Conservation (phyloP, 2,329 filamentous ascomycete genomes). For the Fusarium fracticaudum region DNA sequence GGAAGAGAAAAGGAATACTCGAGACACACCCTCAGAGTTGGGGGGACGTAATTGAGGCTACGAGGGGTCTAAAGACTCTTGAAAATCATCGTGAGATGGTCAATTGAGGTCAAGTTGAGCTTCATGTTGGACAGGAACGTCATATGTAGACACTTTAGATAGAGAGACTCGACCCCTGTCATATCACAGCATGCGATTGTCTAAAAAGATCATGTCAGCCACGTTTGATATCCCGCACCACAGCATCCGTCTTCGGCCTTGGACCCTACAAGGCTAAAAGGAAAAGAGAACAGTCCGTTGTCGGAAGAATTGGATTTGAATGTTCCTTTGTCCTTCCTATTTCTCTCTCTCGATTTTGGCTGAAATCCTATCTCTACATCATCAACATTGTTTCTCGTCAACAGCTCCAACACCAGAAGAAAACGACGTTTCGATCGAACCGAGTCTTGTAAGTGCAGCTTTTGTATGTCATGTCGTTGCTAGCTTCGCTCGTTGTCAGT, state of each 20-base stretch:
- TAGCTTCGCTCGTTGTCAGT: slow-evolving; percentile 19
- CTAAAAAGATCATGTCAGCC: slow-evolving; percentile 35
- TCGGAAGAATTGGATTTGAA: slow-evolving; percentile 32
- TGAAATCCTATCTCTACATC: slow-evolving; percentile 25
- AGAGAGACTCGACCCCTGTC: slow-evolving; percentile 25
- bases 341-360: slow-evolving; percentile 30
- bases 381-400: slow-evolving; percentile 10
- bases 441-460: slow-evolving; percentile 27
- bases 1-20: slow-evolving; percentile 24
- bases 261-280: slow-evolving; percentile 33
- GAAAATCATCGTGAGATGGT: slow-evolving; percentile 30
- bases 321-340: slow-evolving; percentile 19
- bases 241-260: slow-evolving; percentile 32
- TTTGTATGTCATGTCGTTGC: slow-evolving; percentile 3
- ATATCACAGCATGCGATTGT: slow-evolving; percentile 21
- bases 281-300: slow-evolving; percentile 40
- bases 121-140: slow-evolving; percentile 23
- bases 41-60: slow-evolving; percentile 9
- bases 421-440: slow-evolving; percentile 8
- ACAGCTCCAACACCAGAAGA: slow-evolving; percentile 10
- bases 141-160: slow-evolving; percentile 32
- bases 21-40: slow-evolving; percentile 32
- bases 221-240: slow-evolving; percentile 23
- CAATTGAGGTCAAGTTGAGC: slow-evolving; percentile 22
- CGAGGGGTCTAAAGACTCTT: slow-evolving; percentile 18